A percentile compares a stretch with the other conserved stretches of the same genome.
Evolutionary conservation across 495 filamentous ascomycete species (phyloP).

Genomic region (Podospora conica): DNA sequence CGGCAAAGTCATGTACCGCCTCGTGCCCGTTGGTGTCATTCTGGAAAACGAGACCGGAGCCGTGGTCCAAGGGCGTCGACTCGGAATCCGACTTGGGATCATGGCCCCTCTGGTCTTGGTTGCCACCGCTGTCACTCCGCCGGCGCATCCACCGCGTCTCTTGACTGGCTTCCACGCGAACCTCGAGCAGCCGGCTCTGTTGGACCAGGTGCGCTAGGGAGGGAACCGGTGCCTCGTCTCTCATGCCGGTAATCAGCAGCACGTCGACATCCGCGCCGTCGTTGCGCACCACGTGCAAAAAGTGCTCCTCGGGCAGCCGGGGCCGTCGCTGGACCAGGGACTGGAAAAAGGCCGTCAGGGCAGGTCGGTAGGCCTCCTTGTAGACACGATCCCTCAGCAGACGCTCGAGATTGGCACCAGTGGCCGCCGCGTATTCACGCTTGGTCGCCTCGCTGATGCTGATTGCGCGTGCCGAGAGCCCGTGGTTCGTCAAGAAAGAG

Average conservation of each 20-base stretch:
- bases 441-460: slow-evolving; percentile 59
- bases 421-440: slow-evolving; percentile 51
- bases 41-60: slow-evolving; percentile 46
- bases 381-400: slow-evolving; percentile 51
- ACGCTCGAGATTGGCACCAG: slow-evolving; percentile 44
- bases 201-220: slow-evolving; percentile 51
- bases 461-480: slow-evolving; percentile 39
- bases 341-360: slow-evolving; percentile 50
- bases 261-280: slow-evolving; percentile 45
- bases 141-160: slow-evolving; percentile 39
- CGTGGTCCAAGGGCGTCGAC: slow-evolving; percentile 6
- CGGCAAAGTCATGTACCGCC: slow-evolving; percentile 38
- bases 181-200: slow-evolving; percentile 48
- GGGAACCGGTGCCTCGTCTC: slow-evolving; percentile 55
- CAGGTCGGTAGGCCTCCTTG: slow-evolving; percentile 56
- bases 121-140: slow-evolving; percentile 22
- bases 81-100: neutral
- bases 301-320: slow-evolving; percentile 50
- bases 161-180: slow-evolving; percentile 45
- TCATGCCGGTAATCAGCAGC: slow-evolving; percentile 60
- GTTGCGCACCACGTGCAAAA: slow-evolving; percentile 41
- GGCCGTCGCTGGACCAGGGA: slow-evolving; percentile 42
- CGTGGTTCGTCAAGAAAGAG: slow-evolving; percentile 34
- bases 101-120: slow-evolving; percentile 13
- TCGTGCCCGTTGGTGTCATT: slow-evolving; percentile 42